Conservation (phyloP, 768 basidiomycete species). For the Boletellus ananas region DNA sequence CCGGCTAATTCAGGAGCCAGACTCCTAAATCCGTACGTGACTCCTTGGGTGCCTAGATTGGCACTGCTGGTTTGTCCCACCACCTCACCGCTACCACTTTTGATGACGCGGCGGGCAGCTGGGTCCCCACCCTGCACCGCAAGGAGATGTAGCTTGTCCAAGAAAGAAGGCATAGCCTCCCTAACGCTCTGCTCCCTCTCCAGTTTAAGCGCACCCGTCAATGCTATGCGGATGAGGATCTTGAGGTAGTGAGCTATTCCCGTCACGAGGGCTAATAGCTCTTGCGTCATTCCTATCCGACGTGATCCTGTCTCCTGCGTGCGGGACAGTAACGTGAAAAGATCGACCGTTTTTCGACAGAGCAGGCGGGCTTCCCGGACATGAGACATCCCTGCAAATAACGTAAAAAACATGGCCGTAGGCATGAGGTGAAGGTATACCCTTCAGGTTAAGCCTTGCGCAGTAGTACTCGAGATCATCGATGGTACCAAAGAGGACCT, state of each 20-base stretch:
- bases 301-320: constrained; percentile 90
- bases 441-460: constrained; percentile 73
- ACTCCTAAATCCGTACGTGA: constrained; percentile 91
- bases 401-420: constrained; percentile 10
- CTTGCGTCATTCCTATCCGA: constrained; percentile 95
- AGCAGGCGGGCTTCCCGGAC: constrained; percentile 98
- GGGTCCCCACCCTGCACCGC: constrained; percentile 85
- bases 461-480: constrained; percentile 95
- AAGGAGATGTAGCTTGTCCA: constrained; percentile 89
- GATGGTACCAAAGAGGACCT: constrained; percentile 94
- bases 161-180: constrained; percentile 83
- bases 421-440: constrained; percentile 42
- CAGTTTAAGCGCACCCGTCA: constrained; percentile 92
- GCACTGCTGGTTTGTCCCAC: constrained; percentile 35
- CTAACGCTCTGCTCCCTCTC: constrained; percentile 84
- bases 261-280: constrained; percentile 93
- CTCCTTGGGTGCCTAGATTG: constrained; percentile 78
- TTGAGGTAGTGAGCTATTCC: constrained; percentile 99
- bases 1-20: constrained; percentile 89
- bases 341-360: constrained; percentile 97
- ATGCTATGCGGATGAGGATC: constrained; percentile 96
- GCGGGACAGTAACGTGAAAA: constrained; percentile 93
- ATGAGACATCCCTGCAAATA: constrained; percentile 83
- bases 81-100: constrained; percentile 67
- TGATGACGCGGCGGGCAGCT: constrained; percentile 69